Evolutionary conservation across 2,329 filamentous ascomycete genomes (phyloP).

Genomic region (Talaromyces marneffei): DNA sequence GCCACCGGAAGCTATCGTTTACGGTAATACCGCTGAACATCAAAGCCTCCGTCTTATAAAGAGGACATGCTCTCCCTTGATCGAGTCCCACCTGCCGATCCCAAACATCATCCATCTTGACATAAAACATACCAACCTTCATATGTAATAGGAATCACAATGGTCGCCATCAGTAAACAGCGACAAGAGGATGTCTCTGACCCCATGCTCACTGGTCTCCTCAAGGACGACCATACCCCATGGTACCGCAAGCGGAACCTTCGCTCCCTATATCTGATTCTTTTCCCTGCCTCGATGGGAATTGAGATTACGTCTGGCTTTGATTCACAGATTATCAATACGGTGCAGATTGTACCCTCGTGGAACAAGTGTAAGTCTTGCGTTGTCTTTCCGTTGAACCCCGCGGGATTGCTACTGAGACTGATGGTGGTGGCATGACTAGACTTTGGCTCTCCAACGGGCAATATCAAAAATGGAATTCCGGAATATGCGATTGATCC

Average conservation of each 20-base stretch:
- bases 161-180: not conserved
- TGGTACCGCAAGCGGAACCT: slow-evolving; percentile 59
- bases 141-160: not conserved
- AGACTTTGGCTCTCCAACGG: slow-evolving; percentile 23
- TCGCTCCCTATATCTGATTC: slow-evolving; percentile 50
- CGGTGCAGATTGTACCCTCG: slow-evolving; percentile 35
- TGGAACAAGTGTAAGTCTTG: slow-evolving; percentile 36
- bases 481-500: slow-evolving; percentile 19
- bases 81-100: not conserved
- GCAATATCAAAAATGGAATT: slow-evolving; percentile 17
- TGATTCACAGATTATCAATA: slow-evolving; percentile 49
- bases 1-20: not conserved
- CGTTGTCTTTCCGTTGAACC: not conserved
- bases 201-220: not conserved
- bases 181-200: slow-evolving; percentile 1
- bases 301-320: slow-evolving; percentile 59
- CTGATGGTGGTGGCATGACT: not conserved
- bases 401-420: not conserved
- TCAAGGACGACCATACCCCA: slow-evolving; percentile 32
- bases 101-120: not conserved
- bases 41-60: not conserved
- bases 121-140: not conserved
- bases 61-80: not conserved
- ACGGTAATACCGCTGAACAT: too few relatives aligned
- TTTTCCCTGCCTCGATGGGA: slow-evolving; percentile 57